These are phyloP conservation scores for Schizochytrium sp. DNA, from an alignment of 108 stramenopile genomes.

Conservation along the genomic window DNA sequence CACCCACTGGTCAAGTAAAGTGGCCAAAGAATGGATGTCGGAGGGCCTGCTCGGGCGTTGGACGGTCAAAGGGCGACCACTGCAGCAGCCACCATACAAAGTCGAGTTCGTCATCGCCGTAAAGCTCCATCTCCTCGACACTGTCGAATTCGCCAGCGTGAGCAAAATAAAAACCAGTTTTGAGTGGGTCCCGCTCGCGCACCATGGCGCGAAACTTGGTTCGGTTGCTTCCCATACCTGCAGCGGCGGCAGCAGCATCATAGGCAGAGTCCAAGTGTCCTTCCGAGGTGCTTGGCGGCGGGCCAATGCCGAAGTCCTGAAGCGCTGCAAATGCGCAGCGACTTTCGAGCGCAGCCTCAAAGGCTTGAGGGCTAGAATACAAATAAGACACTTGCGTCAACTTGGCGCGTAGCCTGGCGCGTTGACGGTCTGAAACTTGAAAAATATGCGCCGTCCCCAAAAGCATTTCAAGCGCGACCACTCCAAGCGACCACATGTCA, in stretches of 20 bases:
- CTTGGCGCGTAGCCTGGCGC: background rate
- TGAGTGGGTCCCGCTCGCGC: background rate
- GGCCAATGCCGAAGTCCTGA: background rate
- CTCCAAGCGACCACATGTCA: slow-evolving; percentile 6
- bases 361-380: background rate
- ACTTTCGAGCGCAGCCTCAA: background rate
- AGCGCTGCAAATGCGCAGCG: background rate
- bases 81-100: background rate
- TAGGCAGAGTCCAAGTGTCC: no score
- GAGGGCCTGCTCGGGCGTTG: background rate
- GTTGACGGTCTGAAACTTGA: background rate
- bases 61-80: background rate
- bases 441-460: background rate
- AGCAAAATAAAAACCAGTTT: background rate
- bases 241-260: no score
- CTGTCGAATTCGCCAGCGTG: background rate
- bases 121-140: background rate
- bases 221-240: background rate
- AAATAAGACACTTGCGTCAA: background rate
- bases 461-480: background rate
- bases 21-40: background rate
- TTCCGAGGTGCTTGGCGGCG: background rate
- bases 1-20: background rate
- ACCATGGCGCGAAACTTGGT: background rate
- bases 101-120: background rate